A percentile compares a stretch with the other conserved stretches of the same genome.
Evolutionary conservation across 2,329 filamentous ascomycete species (phyloP).

Genomic region (Colletotrichum godetiae): DNA sequence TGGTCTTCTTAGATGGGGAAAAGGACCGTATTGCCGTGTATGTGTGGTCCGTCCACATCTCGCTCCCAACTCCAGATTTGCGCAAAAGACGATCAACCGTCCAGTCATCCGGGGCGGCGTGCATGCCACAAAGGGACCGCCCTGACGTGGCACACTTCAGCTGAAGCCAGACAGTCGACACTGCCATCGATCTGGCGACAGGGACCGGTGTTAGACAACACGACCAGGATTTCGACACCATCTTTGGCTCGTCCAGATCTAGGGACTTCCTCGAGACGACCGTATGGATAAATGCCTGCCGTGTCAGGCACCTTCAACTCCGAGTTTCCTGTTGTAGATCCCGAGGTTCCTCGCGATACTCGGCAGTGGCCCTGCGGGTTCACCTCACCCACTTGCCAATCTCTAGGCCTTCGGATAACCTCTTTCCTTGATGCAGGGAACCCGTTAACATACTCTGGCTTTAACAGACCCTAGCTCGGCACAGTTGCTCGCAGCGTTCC

Average conservation of each 20-base stretch:
- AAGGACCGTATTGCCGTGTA: background rate
- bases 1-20: background rate
- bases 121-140: conserved; percentile 10
- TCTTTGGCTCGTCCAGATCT: background rate
- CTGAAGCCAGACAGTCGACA: conserved; percentile 16
- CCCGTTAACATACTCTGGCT: background rate
- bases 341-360: conserved; percentile 10
- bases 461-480: conserved; percentile 17
- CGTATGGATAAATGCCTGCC: background rate
- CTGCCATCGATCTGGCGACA: conserved; percentile 21
- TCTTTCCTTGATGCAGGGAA: conserved; percentile 29
- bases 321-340: conserved; percentile 26
- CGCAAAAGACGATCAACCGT: conserved; percentile 7
- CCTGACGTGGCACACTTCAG: conserved; percentile 2
- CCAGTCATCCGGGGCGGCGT: conserved; percentile 19
- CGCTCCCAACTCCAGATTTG: background rate
- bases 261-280: background rate
- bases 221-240: background rate
- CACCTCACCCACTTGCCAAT: background rate
- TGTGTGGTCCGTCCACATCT: background rate
- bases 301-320: conserved; percentile 14
- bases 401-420: conserved; percentile 14
- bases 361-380: conserved; percentile 5
- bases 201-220: background rate
- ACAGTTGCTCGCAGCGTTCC: conserved; percentile 19